A percentile compares a stretch with the other conserved stretches of the same genome.
Conservation (phyloP, 2,329 filamentous ascomycete genomes). For the Fusarium luffae region DNA sequence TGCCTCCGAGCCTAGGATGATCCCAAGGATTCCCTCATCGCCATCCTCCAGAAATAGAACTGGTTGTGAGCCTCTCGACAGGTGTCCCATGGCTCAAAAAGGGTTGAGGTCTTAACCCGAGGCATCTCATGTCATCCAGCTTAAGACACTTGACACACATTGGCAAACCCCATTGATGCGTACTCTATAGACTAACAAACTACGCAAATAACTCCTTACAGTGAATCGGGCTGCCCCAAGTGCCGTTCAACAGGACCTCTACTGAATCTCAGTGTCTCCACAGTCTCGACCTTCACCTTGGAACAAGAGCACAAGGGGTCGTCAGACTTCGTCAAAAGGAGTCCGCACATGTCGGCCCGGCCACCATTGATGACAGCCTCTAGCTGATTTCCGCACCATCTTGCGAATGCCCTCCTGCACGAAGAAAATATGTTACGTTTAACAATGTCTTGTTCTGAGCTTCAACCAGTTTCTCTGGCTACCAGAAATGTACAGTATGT, state of each 20-base stretch:
- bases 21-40: slow-evolving; percentile 9
- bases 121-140: slow-evolving; percentile 8
- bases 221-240: slow-evolving; percentile 12
- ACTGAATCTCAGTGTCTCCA: slow-evolving; percentile 29
- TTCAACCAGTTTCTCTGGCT: slow-evolving; percentile 8
- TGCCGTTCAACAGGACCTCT: slow-evolving; percentile 30
- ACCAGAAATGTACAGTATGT: slow-evolving; percentile 1
- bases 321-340: slow-evolving; percentile 13
- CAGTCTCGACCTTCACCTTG: slow-evolving; percentile 24
- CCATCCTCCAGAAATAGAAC: slow-evolving; percentile 34
- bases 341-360: slow-evolving; percentile 25
- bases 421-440: slow-evolving; percentile 6
- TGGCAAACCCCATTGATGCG: slow-evolving; percentile 5
- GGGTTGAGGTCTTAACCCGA: slow-evolving; percentile 11
- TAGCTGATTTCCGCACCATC: slow-evolving; percentile 1
- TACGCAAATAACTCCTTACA: not conserved
- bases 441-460: slow-evolving; percentile 17
- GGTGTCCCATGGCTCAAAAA: slow-evolving; percentile 24
- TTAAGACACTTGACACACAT: slow-evolving; percentile 9
- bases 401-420: slow-evolving; percentile 9
- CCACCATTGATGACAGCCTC: slow-evolving; percentile 6
- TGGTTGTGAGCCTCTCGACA: slow-evolving; percentile 11
- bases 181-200: not conserved
- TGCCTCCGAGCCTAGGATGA: slow-evolving; percentile 10
- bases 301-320: slow-evolving; percentile 29